Base-by-base conservation (phyloP, 106 monocot species). In the Dendrobium chrysotoxum region DNA sequence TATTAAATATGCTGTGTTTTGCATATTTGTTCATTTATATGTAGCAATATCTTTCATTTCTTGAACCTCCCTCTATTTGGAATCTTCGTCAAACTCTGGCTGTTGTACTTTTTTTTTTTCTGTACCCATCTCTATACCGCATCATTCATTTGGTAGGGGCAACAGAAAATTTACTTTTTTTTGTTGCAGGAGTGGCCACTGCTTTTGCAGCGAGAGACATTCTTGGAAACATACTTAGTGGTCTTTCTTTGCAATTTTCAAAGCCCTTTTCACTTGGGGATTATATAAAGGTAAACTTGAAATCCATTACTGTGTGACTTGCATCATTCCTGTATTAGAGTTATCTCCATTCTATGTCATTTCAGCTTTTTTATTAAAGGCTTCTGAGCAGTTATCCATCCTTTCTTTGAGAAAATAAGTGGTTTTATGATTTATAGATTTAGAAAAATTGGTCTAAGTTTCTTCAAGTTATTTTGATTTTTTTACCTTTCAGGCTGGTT, bases 141-240 rank as follows among this genome's bases (percentile, higher is more conserved):
- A 74, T 42, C 70, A 74, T 74, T 40, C 39, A 41, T 74, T 74
- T 74, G 41, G 74, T 40, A 21, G 39, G 41, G 4, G 7, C 20
- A 42, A 11, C 41, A n/a, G 1, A 74, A 21, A 74, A 42, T 74
- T 74, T 40, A 74, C 73, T 13, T 6, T n/a, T 47, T 75, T 16
- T 87, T 83, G 21, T 73, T 85, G 26, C 82, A 96, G 96, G 96
- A 75, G 96, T 96, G 25, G 96, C 96, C 31, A 93, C 96, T 77
- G 96, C 96, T 71, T 96, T 93, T 92, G 96, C 96, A 86, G 90
- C 92, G 67, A 91, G 86, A 86, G 96, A 96, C 82, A 90, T 96
- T 57, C 87, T 96, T 84, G 96, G 93, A 38, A 96, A 96, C 86
- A 40, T 96, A 26, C 84, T 96, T 15, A 96, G 92, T 87, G 96